Evolutionary conservation across 2,329 filamentous ascomycete genomes (phyloP).

Genomic region (Colletotrichum noveboracense): DNA sequence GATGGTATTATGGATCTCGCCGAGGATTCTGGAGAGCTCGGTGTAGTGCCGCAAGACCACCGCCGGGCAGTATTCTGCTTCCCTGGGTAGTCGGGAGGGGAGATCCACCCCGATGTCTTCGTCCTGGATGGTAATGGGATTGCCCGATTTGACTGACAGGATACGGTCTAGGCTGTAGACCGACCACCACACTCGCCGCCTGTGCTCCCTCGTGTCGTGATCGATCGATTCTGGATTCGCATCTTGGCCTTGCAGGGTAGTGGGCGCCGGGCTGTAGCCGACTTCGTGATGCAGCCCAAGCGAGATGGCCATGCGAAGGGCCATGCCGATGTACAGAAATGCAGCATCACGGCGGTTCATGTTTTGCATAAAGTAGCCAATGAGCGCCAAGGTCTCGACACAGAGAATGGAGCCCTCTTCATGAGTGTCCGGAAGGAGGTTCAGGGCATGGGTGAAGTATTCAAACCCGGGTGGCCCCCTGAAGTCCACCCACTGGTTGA

Average conservation of each 20-base stretch:
- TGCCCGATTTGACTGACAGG: constrained; percentile 35
- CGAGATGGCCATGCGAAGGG: constrained; percentile 62
- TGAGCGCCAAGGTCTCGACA: constrained; percentile 58
- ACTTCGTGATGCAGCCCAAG: constrained; percentile 62
- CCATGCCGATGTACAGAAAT: constrained; percentile 58
- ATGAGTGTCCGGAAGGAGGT: constrained; percentile 58
- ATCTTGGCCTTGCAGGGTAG: not conserved
- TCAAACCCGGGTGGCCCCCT: constrained; percentile 60
- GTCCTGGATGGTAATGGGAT: constrained; percentile 33
- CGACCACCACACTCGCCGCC: constrained; percentile 43
- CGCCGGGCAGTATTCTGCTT: constrained; percentile 33
- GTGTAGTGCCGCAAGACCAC: constrained; percentile 31
- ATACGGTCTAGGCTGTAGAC: constrained; percentile 38
- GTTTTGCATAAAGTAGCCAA: constrained; percentile 63
- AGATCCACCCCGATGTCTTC: constrained; percentile 38
- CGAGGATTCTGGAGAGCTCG: constrained; percentile 33
- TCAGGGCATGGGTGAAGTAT: constrained; percentile 57
- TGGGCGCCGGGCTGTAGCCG: constrained; percentile 12
- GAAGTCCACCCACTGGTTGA: constrained; percentile 59
- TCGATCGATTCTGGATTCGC: not conserved
- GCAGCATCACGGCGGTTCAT: constrained; percentile 60
- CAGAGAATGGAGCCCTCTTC: constrained; percentile 59
- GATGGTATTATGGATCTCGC: constrained; percentile 38
- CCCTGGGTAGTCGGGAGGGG: constrained; percentile 30
- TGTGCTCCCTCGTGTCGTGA: constrained; percentile 42